phyloP scores from a whole-genome alignment of 805 yeast species.

The Citeromyces matritensis region DNA sequence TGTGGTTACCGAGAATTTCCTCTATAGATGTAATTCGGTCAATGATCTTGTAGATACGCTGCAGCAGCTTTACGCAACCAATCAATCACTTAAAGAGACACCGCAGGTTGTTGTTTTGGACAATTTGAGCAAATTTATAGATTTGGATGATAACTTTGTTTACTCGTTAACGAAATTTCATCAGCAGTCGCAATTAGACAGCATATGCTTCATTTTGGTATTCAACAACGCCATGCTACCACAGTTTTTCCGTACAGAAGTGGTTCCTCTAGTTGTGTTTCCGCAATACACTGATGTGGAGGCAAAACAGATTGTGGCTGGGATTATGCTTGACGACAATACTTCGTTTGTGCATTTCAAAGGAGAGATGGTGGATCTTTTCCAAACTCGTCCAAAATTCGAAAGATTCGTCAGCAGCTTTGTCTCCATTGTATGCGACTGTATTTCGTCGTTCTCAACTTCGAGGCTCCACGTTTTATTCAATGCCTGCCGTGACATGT shows the following conservation, averaged over 20 bases:
- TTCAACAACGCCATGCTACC: not conserved
- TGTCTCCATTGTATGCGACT: no score
- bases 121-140: conserved; percentile 22
- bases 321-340: no score
- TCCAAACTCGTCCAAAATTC: no score
- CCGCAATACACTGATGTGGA: conserved; percentile 19
- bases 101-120: conserved; percentile 32
- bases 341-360: no score
- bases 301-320: conserved; percentile 17
- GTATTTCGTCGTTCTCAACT: no score
- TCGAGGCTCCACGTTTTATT: no score
- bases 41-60: conserved; percentile 22
- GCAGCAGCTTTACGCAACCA: conserved; percentile 15
- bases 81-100: conserved; percentile 10
- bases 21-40: conserved; percentile 22
- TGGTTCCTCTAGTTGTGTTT: conserved; percentile 25
- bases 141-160: conserved; percentile 21
- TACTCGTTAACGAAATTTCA: conserved; percentile 24
- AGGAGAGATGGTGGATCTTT: no score
- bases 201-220: conserved; percentile 12
- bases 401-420: no score
- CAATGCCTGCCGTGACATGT: no score
- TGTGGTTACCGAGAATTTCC: conserved; percentile 7
- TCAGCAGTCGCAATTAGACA: conserved; percentile 27
- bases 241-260: conserved; percentile 10